phyloP scores from a whole-genome alignment of 2,329 filamentous ascomycete species.

The Penicillium frequentans region DNA sequence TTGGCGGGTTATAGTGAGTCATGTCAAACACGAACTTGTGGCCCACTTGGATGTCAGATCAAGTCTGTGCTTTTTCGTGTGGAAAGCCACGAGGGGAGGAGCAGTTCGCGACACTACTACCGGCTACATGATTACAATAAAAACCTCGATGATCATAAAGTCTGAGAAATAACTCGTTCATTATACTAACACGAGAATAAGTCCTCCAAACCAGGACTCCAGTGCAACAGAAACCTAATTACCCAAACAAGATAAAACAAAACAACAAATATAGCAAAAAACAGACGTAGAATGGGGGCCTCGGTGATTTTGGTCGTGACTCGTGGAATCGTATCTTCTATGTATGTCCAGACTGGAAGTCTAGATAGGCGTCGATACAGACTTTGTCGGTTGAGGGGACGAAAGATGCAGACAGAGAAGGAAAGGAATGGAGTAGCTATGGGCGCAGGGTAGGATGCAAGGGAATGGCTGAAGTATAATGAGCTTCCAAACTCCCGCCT shows the following conservation, averaged over 20 bases:
- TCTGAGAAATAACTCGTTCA: not conserved
- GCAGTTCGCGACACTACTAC: no score
- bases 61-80: no score
- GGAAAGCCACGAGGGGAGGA: no score
- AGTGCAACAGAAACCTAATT: not conserved
- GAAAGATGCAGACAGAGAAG: slow-evolving; percentile 1
- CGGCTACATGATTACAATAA: no score
- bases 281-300: slow-evolving; percentile 4
- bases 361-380: slow-evolving; percentile 12
- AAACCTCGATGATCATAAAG: no score
- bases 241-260: not conserved
- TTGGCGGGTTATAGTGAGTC: no score
- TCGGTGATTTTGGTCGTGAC: slow-evolving; percentile 22
- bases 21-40: no score
- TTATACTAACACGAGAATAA: not conserved
- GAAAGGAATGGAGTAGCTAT: not conserved
- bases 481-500: not conserved
- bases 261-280: not conserved
- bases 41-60: no score
- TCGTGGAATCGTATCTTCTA: slow-evolving; percentile 27
- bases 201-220: not conserved
- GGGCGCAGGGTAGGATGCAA: not conserved
- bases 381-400: slow-evolving; percentile 10
- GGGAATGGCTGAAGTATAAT: not conserved
- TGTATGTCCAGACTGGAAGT: slow-evolving; percentile 14